Conservation (phyloP, 345 rosid species). For the Jatropha curcas region DNA sequence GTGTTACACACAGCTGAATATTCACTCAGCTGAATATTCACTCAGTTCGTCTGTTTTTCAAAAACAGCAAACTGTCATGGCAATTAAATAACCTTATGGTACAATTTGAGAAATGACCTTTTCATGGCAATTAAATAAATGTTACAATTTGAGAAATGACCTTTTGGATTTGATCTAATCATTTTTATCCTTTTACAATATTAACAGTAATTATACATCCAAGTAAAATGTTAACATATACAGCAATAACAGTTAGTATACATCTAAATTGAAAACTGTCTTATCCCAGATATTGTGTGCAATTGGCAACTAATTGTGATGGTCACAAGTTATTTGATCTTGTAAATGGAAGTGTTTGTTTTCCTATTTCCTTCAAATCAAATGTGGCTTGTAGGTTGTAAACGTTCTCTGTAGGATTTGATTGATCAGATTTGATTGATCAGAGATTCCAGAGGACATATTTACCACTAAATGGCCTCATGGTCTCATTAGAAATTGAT, state of each 20-base stretch:
- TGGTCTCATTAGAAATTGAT: background rate
- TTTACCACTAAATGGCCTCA: background rate
- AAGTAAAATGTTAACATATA: too few species aligned
- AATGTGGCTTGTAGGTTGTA: background rate
- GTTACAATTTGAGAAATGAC: background rate
- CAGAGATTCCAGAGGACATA: background rate
- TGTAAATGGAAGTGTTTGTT: too few species aligned
- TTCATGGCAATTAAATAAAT: background rate
- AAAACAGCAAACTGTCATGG: background rate
- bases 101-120: background rate
- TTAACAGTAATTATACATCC: too few species aligned
- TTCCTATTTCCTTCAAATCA: too few species aligned
- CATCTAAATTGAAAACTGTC: background rate
- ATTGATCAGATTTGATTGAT: too few species aligned
- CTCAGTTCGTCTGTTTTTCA: background rate
- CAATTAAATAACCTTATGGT: background rate
- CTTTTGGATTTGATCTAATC: background rate
- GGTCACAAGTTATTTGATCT: background rate
- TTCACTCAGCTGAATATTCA: background rate
- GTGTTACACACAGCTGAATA: background rate
- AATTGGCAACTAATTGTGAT: background rate
- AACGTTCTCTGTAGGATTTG: background rate
- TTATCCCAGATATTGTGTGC: background rate
- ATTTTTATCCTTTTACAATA: background rate
- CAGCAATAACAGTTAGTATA: background rate